These are phyloP conservation scores for Termitomyces sp. DNA, from an alignment of 768 basidiomycete species.

Conservation along the genomic window DNA sequence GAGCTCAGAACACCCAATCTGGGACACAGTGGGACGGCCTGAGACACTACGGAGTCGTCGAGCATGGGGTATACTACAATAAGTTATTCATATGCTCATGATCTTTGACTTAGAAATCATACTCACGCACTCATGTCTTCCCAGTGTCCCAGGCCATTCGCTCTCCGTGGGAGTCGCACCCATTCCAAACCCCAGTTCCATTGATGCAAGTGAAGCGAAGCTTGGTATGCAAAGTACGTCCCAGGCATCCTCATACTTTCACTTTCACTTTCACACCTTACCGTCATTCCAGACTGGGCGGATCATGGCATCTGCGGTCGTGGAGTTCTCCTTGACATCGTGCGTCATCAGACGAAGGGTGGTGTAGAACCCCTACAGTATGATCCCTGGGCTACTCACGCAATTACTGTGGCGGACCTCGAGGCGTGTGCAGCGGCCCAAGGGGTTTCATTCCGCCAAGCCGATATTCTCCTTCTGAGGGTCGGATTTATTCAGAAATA, in stretches of 20 bases:
- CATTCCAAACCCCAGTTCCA: conserved; percentile 41
- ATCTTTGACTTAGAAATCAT: background rate
- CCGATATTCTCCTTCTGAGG: conserved; percentile 56
- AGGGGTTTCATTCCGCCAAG: conserved; percentile 51
- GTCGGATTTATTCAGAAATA: conserved; percentile 61
- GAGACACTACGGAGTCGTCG: conserved; percentile 47
- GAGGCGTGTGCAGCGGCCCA: conserved; percentile 53
- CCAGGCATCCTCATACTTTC: background rate
- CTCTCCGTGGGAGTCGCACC: conserved; percentile 40
- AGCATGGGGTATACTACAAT: conserved; percentile 57
- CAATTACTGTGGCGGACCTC: conserved; percentile 47
- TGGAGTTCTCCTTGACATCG: conserved; percentile 61
- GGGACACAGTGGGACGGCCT: conserved; percentile 69
- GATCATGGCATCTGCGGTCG: conserved; percentile 65
- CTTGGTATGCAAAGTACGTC: conserved; percentile 67
- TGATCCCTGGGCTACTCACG: conserved; percentile 56
- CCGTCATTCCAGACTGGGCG: conserved; percentile 51
- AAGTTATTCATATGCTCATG: conserved; percentile 30
- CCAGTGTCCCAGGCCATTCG: conserved; percentile 35
- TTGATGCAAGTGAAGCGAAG: conserved; percentile 40
- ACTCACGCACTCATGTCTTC: background rate
- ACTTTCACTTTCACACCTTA: background rate
- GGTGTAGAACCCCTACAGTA: conserved; percentile 39
- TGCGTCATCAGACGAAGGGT: conserved; percentile 41
- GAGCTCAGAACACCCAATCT: conserved; percentile 60